Evolutionary conservation across 225 moss, liverwort and hornwort genomes (phyloP).

Genomic region (Bryum argenteum): DNA sequence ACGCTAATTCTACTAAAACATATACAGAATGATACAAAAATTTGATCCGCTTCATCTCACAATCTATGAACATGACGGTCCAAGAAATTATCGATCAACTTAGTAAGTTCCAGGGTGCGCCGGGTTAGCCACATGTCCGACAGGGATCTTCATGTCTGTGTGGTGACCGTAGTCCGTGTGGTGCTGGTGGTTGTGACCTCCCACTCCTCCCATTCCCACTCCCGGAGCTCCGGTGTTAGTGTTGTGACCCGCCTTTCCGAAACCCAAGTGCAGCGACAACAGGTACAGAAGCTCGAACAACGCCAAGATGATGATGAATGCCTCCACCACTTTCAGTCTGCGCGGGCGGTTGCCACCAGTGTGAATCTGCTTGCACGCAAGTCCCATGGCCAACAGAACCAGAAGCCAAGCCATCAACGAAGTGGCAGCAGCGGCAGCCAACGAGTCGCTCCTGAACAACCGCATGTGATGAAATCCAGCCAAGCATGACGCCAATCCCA

Average conservation of each 20-base stretch:
- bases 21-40: too few species aligned
- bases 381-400: conserved; percentile 50
- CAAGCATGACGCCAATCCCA: conserved; percentile 41
- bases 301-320: conserved; percentile 40
- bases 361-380: conserved; percentile 50
- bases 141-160: too few species aligned
- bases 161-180: too few species aligned
- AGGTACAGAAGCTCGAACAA: conserved; percentile 32
- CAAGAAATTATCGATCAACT: too few species aligned
- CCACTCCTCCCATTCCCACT: too few species aligned
- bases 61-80: too few species aligned
- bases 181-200: too few species aligned
- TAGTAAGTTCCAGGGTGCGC: too few species aligned
- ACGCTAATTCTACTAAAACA: too few species aligned
- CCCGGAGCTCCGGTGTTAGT: too few species aligned
- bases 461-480: conserved; percentile 51
- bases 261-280: conserved; percentile 37
- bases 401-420: conserved; percentile 53
- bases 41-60: too few species aligned
- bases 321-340: conserved; percentile 49
- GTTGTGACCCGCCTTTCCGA: conserved; percentile 23
- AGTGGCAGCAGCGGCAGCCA: conserved; percentile 45
- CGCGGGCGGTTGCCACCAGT: conserved; percentile 30
- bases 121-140: too few species aligned
- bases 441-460: conserved; percentile 39